Base-by-base conservation (phyloP, 2,329 filamentous ascomycete species). In the Ceratocystis cubensis region DNA sequence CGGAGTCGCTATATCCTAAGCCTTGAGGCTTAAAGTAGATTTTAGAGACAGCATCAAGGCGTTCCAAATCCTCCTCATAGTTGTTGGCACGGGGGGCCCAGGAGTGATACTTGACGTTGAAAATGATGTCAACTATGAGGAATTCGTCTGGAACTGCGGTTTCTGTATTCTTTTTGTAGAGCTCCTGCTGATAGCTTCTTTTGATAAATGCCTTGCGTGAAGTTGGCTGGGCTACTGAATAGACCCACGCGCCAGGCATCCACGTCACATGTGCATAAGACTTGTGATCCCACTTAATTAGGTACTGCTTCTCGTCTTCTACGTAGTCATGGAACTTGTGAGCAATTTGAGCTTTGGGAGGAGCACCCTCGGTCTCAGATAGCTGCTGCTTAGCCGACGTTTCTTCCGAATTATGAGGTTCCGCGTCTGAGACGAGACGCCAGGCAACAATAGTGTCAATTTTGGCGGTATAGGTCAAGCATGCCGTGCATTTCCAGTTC, bases 1-100 rank as follows among this genome's bases (percentile, higher is more conserved):
- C 91, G 0, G 85, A 84, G 68, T 96, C 91, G 69, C 96, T 91
- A 72, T 99, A 97, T 4, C 86, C 82, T 6, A 99, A 82, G 13
- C 94, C 94, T 75, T 95, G 91, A 75, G 92, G 97, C 74, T 99
- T 99, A 76, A 96, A 88, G 63, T 87, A 82, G 0, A 91, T 87
- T 71, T 85, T 82, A 63, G 84, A 81, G 25, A 99, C 84, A 70
- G 91, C 83, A 44, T 83, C 81, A 50, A 93, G 85, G 3, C 88
- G 84, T 46, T 82, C 82, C 68, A 91, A 79, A 71, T 94, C 90
- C 17, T 87, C 81, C 41, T 81, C 81, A 10, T 83, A 76, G 5
- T 68, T 76, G 5, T 84, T 78, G 50, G 83, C 70, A 0, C 72
- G 70, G 15, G 53, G 53, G 17, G 22, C 25, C 28, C 22, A 6